phyloP scores from a whole-genome alignment of 306 rosid species.

The Vachellia collinsii region DNA sequence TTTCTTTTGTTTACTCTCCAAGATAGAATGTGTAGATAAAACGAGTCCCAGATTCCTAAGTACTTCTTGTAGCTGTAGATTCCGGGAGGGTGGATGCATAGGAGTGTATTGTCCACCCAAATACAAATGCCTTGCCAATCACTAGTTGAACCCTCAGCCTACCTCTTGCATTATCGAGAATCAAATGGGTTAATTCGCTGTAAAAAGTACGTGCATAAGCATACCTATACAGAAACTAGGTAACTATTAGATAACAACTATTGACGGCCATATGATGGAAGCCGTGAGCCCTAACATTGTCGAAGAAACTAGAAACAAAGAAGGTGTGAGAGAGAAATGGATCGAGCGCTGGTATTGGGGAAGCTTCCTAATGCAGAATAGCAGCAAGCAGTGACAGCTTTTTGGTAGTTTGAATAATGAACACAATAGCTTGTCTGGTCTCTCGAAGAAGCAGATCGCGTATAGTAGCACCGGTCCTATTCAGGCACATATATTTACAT shows the following conservation, averaged over 20 bases:
- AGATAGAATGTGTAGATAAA: background rate
- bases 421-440: slow-evolving; percentile 42
- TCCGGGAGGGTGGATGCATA: background rate
- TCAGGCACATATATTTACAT: slow-evolving; percentile 22
- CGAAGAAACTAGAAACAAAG: slow-evolving; percentile 1
- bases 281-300: background rate
- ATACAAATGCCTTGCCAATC: background rate
- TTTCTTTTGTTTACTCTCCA: slow-evolving; percentile 17
- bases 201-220: background rate
- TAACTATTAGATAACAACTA: slow-evolving; percentile 25
- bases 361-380: slow-evolving; percentile 34
- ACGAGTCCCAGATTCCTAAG: background rate
- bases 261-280: slow-evolving; percentile 2
- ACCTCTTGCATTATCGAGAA: slow-evolving; percentile 37
- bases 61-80: background rate
- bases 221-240: slow-evolving; percentile 25
- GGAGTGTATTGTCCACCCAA: background rate
- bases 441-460: slow-evolving; percentile 42
- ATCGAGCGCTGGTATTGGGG: slow-evolving; percentile 18
- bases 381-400: slow-evolving; percentile 33
- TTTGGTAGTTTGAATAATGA: slow-evolving; percentile 28
- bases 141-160: slow-evolving; percentile 17
- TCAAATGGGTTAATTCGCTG: slow-evolving; percentile 15
- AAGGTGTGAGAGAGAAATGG: slow-evolving; percentile 4
- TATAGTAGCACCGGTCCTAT: slow-evolving; percentile 27